Conservation (phyloP, 306 rosid species). For the Ormosia semicastrata region DNA sequence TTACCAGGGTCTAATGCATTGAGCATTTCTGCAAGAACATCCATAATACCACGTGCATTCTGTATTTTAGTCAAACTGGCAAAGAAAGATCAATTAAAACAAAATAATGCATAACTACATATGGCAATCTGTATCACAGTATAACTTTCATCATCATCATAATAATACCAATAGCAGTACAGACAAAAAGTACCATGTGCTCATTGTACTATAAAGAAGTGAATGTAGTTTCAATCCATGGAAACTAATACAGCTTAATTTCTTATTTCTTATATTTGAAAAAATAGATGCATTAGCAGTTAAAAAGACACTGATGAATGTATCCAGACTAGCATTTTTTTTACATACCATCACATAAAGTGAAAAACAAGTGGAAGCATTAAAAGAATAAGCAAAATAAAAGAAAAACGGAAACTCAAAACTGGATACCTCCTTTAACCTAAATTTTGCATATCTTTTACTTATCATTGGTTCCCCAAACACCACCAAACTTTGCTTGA, state of each 20-base stretch:
- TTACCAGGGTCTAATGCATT: slow-evolving; percentile 82
- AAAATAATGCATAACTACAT: neutral
- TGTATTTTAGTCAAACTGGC: slow-evolving; percentile 87
- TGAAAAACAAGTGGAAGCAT: neutral
- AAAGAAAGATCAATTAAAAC: slow-evolving; percentile 31
- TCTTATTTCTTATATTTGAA: neutral
- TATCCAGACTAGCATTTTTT: slow-evolving; percentile 6
- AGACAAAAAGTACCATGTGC: neutral
- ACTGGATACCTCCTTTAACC: neutral
- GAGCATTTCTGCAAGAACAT: slow-evolving; percentile 93
- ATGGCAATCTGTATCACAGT: neutral
- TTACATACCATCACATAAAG: neutral
- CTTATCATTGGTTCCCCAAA: neutral
- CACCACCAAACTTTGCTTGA: neutral
- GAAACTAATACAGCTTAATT: slow-evolving; percentile 4
- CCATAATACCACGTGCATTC: slow-evolving; percentile 98
- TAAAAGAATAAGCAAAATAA: neutral
- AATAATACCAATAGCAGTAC: neutral
- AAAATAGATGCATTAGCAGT: neutral
- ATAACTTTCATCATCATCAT: neutral
- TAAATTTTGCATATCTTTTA: neutral
- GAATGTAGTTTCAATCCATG: neutral
- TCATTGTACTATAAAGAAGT: neutral
- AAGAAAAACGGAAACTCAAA: neutral
- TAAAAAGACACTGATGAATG: neutral